A percentile compares a stretch with the other conserved stretches of the same genome.
These are phyloP conservation scores for Blastocystis sp. DNA, from an alignment of 352 stramenopile genomes.

Conservation along the genomic window DNA sequence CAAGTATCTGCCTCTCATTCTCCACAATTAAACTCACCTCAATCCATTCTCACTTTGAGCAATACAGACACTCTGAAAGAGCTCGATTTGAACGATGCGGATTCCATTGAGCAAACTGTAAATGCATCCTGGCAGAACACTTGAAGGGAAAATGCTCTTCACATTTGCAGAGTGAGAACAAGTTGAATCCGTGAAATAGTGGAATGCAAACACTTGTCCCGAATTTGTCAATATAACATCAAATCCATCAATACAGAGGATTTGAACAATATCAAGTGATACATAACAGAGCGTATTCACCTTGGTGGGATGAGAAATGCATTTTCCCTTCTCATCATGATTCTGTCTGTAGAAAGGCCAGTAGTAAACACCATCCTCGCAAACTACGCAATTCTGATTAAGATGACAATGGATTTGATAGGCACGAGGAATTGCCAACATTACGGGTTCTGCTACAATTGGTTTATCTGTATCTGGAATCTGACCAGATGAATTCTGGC, in stretches of 20 bases:
- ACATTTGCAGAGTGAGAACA: neutral
- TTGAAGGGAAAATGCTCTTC: neutral
- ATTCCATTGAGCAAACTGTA: neutral
- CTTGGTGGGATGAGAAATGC: neutral
- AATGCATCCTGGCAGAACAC: neutral
- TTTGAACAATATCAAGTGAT: neutral
- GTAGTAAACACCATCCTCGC: neutral
- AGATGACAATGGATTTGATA: neutral
- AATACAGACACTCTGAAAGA: neutral
- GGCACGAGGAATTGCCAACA: neutral
- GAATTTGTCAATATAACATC: neutral
- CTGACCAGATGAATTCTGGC: slow-evolving; percentile 64
- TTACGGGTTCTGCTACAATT: neutral
- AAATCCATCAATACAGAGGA: slow-evolving; percentile 39
- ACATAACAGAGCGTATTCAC: slow-evolving; percentile 25
- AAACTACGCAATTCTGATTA: neutral
- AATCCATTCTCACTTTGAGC: neutral
- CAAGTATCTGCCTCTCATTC: neutral
- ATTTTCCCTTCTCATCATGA: neutral
- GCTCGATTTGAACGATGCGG: neutral
- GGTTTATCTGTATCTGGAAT: neutral
- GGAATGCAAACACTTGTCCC: neutral
- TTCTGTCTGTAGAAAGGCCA: neutral
- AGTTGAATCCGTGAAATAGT: neutral
- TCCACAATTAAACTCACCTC: neutral